Conservation (phyloP, 768 basidiomycete species). For the Daedaleopsis nitida region DNA sequence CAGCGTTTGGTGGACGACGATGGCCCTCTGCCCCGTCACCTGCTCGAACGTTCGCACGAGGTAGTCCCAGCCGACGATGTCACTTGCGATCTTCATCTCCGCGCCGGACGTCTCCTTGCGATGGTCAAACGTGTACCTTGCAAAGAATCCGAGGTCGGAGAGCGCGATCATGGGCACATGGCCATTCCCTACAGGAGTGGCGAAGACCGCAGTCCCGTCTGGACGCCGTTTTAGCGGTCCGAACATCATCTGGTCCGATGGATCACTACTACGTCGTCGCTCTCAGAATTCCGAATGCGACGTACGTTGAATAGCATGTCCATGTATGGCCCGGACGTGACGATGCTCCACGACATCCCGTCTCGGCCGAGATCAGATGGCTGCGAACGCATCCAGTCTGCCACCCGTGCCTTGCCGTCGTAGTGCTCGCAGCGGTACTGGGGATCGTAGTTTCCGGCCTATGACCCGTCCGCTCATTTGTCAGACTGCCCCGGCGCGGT, state of each 20-base stretch:
- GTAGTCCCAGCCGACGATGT: conserved; percentile 27
- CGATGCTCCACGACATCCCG: conserved; percentile 39
- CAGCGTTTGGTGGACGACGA: conserved; percentile 8
- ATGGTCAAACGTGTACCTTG: conserved; percentile 33
- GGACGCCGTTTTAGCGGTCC: conserved; percentile 26
- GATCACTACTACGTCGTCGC: background rate
- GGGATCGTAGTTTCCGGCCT: conserved; percentile 20
- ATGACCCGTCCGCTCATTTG: conserved; percentile 8
- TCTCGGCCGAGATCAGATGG: conserved; percentile 34
- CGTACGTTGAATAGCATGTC: conserved; percentile 21
- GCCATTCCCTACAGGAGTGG: conserved; percentile 21
- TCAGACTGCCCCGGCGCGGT: background rate
- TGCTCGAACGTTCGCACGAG: conserved; percentile 24
- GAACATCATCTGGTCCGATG: conserved; percentile 11
- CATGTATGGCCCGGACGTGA: conserved; percentile 34
- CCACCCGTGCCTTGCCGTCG: conserved; percentile 44
- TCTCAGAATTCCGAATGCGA: background rate
- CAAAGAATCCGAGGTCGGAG: conserved; percentile 34
- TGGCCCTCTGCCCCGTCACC: conserved; percentile 14
- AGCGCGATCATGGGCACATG: conserved; percentile 35
- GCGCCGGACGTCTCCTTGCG: conserved; percentile 25
- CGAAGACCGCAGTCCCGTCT: conserved; percentile 34
- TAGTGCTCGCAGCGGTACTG: conserved; percentile 41
- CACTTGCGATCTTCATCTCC: conserved; percentile 31
- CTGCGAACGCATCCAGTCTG: conserved; percentile 41